phyloP scores from a whole-genome alignment of 2,329 filamentous ascomycete genomes.

The Teratosphaeria nubilosa region DNA sequence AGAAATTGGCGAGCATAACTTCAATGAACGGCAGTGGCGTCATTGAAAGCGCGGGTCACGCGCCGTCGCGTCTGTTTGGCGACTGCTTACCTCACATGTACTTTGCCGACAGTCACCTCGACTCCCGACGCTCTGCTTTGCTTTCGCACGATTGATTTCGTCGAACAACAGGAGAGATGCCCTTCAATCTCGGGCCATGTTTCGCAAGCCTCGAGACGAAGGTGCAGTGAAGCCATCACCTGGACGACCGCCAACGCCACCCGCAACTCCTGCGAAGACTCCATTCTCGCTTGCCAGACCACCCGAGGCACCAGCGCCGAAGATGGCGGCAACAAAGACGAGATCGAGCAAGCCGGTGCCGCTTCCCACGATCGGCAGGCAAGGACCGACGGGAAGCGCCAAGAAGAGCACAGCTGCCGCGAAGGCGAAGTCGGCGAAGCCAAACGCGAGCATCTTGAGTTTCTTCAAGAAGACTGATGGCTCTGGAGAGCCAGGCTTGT shows the following conservation, averaged over 20 bases:
- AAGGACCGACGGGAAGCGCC: constrained; percentile 20
- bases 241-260: constrained; percentile 45
- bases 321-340: constrained; percentile 22
- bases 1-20: background rate
- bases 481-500: constrained; percentile 22
- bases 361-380: constrained; percentile 21
- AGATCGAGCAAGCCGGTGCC: constrained; percentile 15
- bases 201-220: constrained; percentile 44
- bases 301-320: constrained; percentile 19
- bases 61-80: background rate
- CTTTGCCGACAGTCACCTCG: no score
- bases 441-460: constrained; percentile 42
- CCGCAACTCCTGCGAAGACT: constrained; percentile 19
- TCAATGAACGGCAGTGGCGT: background rate
- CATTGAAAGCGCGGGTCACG: background rate
- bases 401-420: constrained; percentile 25
- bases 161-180: background rate
- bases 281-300: constrained; percentile 23
- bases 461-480: constrained; percentile 45
- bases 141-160: background rate
- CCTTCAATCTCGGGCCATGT: constrained; percentile 31
- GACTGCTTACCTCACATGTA: background rate
- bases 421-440: constrained; percentile 22
- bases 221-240: constrained; percentile 33
- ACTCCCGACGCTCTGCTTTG: no score